Evolutionary conservation across 2,329 filamentous ascomycete genomes (phyloP).

Genomic region (Hypoxylon rubiginosum): DNA sequence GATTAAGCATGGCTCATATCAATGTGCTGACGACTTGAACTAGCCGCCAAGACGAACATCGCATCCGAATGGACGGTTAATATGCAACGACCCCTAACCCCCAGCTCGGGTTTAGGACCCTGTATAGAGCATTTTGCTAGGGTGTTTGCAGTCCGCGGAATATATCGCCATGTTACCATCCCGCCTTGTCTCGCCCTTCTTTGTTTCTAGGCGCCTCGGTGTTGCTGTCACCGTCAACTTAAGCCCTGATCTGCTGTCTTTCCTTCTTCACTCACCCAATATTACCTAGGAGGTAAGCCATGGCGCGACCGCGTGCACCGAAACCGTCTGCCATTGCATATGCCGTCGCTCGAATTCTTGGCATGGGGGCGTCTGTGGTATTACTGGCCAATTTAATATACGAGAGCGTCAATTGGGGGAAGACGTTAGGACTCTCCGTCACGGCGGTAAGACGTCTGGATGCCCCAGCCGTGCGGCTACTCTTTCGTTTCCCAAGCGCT

Average conservation of each 20-base stretch:
- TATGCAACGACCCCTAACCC: slow-evolving; percentile 37
- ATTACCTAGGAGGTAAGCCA: slow-evolving; percentile 6
- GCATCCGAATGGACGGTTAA: slow-evolving; percentile 42
- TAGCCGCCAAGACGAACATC: slow-evolving; percentile 36
- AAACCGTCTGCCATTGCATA: slow-evolving; percentile 29
- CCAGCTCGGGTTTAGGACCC: slow-evolving; percentile 25
- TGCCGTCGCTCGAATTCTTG: slow-evolving; percentile 39
- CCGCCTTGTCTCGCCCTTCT: slow-evolving; percentile 14
- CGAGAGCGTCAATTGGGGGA: slow-evolving; percentile 42
- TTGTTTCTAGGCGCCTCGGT: slow-evolving; percentile 12
- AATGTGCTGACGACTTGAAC: slow-evolving; percentile 26
- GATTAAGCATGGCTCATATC: slow-evolving; percentile 28
- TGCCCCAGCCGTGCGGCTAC: background rate
- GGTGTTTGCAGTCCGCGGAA: slow-evolving; percentile 17
- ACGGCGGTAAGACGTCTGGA: slow-evolving; percentile 34
- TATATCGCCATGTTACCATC: slow-evolving; percentile 23
- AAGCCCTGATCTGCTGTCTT: too few relatives aligned
- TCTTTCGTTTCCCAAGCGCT: slow-evolving; percentile 7
- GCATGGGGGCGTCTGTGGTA: slow-evolving; percentile 39
- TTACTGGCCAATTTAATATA: slow-evolving; percentile 43
- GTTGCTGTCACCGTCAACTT: background rate
- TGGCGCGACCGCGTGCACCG: slow-evolving; percentile 40
- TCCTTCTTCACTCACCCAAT: slow-evolving; percentile 1
- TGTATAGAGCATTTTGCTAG: slow-evolving; percentile 16
- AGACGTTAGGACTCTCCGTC: slow-evolving; percentile 40